Percentiles rank a stretch among this genome's conserved stretches.
Evolutionary conservation across 2,329 filamentous ascomycete species (phyloP).

Genomic region (Epichloe coenophiala): DNA sequence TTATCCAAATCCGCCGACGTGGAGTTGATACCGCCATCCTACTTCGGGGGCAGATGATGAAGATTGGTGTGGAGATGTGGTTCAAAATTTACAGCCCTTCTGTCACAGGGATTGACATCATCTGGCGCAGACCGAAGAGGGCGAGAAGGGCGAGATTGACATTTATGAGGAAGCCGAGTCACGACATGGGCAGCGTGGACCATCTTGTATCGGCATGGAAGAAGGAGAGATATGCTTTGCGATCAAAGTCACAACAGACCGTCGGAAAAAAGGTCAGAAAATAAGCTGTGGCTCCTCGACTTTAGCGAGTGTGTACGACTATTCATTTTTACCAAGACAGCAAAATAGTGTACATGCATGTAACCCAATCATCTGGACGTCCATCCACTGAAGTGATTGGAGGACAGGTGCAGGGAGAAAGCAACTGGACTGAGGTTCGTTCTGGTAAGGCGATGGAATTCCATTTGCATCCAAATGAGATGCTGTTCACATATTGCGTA

Average conservation of each 20-base stretch:
- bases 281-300: constrained; percentile 3
- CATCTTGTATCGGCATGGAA: constrained; percentile 50
- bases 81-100: constrained; percentile 89
- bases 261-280: constrained; percentile 13
- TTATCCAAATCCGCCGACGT: constrained; percentile 74
- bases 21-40: constrained; percentile 82
- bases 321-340: constrained; percentile 6
- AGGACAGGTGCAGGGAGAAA: too few relatives aligned
- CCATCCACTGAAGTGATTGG: too few relatives aligned
- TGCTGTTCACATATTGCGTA: too few relatives aligned
- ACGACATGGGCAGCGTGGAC: constrained; percentile 79
- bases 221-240: constrained; percentile 29
- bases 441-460: too few relatives aligned
- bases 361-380: background rate
- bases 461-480: too few relatives aligned
- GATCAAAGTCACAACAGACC: constrained; percentile 19
- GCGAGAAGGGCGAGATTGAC: constrained; percentile 78
- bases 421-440: too few relatives aligned
- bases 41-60: constrained; percentile 72
- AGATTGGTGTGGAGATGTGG: constrained; percentile 91
- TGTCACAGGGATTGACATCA: constrained; percentile 82
- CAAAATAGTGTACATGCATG: background rate
- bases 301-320: constrained; percentile 17
- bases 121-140: constrained; percentile 73
- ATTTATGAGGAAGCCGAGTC: constrained; percentile 78